Evolutionary conservation across 805 yeast species (phyloP).

Genomic region (Metahyphopichia silvanorum): DNA sequence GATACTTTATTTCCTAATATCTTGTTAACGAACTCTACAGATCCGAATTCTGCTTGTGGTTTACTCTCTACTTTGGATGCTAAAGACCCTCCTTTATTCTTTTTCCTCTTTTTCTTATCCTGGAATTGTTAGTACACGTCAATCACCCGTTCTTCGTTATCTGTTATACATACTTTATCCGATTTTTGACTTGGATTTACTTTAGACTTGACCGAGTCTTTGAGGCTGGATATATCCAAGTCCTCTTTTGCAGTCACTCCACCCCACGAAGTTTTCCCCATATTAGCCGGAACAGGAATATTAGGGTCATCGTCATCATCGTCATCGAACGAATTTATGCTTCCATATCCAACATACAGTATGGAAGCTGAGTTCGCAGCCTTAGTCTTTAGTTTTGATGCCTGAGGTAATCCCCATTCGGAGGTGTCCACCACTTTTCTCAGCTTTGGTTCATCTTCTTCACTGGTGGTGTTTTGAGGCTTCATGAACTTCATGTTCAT

Average conservation of each 20-base stretch:
- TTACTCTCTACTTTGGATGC: constrained; percentile 2
- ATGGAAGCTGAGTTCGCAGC: constrained; percentile 20
- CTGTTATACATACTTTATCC: constrained; percentile 1
- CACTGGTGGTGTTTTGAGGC: constrained; percentile 35
- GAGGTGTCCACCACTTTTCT: constrained; percentile 46
- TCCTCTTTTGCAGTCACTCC: constrained; percentile 3
- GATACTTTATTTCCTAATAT: too few species aligned
- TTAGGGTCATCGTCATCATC: constrained; percentile 13
- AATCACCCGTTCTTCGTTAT: too few species aligned
- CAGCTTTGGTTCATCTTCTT: constrained; percentile 28
- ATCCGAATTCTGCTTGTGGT: not conserved
- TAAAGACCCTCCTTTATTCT: constrained; percentile 7
- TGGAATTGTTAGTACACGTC: constrained; percentile 3
- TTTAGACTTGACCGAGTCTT: constrained; percentile 2
- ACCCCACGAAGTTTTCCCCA: constrained; percentile 16
- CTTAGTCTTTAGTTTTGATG: constrained; percentile 21
- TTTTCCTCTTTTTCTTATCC: constrained; percentile 7
- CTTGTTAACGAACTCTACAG: constrained; percentile 4
- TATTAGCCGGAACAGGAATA: constrained; percentile 4
- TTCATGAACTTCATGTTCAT: constrained; percentile 75
- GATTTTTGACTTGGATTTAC: constrained; percentile 1
- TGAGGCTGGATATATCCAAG: too few species aligned
- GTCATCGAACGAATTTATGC: constrained; percentile 26
- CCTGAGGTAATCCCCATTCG: constrained; percentile 48
- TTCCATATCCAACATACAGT: constrained; percentile 39